These are phyloP conservation scores for Caryopteris hybrid DNA, from an alignment of 305 asterid species.

Conservation along the genomic window DNA sequence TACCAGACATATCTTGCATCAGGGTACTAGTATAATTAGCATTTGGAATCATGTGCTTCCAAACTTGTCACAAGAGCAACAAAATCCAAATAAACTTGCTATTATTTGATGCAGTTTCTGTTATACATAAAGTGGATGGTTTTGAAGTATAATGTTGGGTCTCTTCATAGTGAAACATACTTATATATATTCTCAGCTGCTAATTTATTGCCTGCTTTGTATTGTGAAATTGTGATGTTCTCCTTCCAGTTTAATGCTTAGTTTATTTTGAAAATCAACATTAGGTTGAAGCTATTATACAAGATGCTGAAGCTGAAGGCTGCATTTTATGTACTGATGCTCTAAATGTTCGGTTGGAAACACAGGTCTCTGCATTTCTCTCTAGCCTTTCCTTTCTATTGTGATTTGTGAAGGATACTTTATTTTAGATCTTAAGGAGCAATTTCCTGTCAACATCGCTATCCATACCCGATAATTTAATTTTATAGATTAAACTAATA, in stretches of 20 bases:
- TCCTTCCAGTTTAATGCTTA: constrained; percentile 4
- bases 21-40: not conserved
- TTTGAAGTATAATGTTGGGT: not conserved
- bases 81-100: not conserved
- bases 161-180: not conserved
- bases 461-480: not conserved
- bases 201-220: not conserved
- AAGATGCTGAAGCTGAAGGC: constrained; percentile 73
- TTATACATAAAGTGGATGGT: not conserved
- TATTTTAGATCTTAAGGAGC: not conserved
- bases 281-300: constrained; percentile 84
- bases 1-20: not conserved
- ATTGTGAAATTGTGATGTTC: not conserved
- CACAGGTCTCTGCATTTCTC: constrained; percentile 48
- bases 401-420: not conserved
- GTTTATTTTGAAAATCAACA: constrained; percentile 15
- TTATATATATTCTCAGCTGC: not conserved
- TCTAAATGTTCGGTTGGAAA: constrained; percentile 53
- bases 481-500: not conserved
- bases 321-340: constrained; percentile 64
- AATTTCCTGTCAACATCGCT: not conserved
- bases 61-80: constrained; percentile 12
- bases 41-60: not conserved
- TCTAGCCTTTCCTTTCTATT: not conserved
- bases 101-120: constrained; percentile 4